Conservation (phyloP, 140 eudicot species). For the Ambrosia hybrid region DNA sequence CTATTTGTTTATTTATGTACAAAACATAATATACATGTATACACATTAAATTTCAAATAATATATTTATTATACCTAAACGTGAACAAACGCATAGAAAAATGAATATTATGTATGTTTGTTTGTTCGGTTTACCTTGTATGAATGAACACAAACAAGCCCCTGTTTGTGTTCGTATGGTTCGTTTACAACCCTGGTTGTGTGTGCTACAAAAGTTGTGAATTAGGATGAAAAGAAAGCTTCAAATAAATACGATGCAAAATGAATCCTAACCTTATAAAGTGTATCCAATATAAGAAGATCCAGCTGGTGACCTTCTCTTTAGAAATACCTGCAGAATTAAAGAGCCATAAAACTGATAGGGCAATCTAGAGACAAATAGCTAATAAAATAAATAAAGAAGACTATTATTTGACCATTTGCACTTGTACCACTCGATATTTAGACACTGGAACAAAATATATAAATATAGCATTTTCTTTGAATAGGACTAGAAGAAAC, state of each 20-base stretch:
- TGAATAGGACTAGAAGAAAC: slow-evolving; percentile 15
- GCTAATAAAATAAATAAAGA: not conserved
- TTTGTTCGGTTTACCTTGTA: not conserved
- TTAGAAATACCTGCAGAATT: slow-evolving; percentile 70
- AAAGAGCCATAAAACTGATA: not conserved
- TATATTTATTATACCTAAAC: not conserved
- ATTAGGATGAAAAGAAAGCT: slow-evolving; percentile 1
- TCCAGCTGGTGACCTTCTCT: slow-evolving; percentile 66
- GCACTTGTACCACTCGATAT: slow-evolving; percentile 1
- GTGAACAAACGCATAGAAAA: not conserved
- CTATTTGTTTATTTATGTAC: not conserved
- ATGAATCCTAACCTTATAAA: slow-evolving; percentile 54
- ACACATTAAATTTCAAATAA: not conserved
- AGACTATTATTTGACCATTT: slow-evolving; percentile 2
- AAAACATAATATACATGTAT: not conserved
- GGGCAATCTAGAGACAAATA: not conserved
- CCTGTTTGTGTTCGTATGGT: not conserved
- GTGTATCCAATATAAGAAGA: slow-evolving; percentile 91
- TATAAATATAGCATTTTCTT: not conserved
- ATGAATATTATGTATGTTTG: not conserved
- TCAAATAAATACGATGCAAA: not conserved
- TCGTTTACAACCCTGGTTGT: not conserved
- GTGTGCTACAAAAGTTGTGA: slow-evolving; percentile 5
- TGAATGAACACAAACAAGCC: not conserved
- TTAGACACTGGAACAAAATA: not conserved